Percentiles rank a stretch among this genome's conserved stretches.
Evolutionary conservation across 176 grass and related monocot genomes (phyloP).

Genomic region (Bolboschoenus planiculmis): DNA sequence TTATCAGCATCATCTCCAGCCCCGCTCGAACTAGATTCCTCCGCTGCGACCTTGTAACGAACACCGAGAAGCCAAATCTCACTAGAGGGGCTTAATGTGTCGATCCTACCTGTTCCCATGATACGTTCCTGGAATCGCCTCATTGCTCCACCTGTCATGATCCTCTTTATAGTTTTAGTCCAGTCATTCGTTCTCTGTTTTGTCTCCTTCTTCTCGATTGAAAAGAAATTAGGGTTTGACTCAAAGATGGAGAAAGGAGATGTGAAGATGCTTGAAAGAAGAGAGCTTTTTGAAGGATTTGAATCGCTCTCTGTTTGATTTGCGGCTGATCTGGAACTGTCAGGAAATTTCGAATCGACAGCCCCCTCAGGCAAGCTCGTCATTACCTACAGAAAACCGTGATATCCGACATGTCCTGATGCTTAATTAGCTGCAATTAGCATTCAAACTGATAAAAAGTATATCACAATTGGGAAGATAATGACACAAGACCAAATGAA

Average conservation of each 20-base stretch:
- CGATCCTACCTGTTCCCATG: constrained; percentile 29
- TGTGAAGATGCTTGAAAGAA: constrained; percentile 48
- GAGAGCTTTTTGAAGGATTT: constrained; percentile 38
- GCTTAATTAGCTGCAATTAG: not conserved
- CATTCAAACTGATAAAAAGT: not conserved
- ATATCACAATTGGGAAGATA: not conserved
- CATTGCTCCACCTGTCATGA: constrained; percentile 52
- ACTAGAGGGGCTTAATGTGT: constrained; percentile 34
- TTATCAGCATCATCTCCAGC: constrained; percentile 17
- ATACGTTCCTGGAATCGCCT: constrained; percentile 57
- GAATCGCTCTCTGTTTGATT: constrained; percentile 26
- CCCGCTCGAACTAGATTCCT: constrained; percentile 34
- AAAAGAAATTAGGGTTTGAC: constrained; percentile 27
- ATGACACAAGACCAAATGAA: not conserved
- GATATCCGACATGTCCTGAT: not conserved
- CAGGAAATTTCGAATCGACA: constrained; percentile 1
- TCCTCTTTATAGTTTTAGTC: constrained; percentile 63
- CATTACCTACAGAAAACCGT: constrained; percentile 54
- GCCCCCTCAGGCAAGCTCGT: constrained; percentile 62
- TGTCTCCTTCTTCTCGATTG: constrained; percentile 5
- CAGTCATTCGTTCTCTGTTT: constrained; percentile 50
- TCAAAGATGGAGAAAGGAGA: constrained; percentile 72
- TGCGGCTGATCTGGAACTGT: not conserved
- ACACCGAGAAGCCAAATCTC: constrained; percentile 88
- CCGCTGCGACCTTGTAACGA: constrained; percentile 49